phyloP scores from a whole-genome alignment of 805 yeast genomes.

The Metschnikowia picachoensis region DNA sequence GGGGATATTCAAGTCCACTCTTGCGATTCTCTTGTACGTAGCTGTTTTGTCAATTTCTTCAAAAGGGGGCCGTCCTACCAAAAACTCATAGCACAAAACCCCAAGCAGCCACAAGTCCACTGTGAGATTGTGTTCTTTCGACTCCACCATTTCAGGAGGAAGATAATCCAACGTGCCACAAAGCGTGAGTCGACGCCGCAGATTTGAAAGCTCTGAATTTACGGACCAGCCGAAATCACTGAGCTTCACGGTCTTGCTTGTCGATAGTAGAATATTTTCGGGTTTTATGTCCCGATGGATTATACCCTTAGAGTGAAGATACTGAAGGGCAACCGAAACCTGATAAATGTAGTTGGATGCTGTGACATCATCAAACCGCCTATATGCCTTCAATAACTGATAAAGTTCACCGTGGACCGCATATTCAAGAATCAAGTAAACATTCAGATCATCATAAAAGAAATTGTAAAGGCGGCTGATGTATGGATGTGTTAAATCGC shows the following conservation, averaged over 20 bases:
- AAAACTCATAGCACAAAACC: constrained; percentile 74
- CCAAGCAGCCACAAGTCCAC: constrained; percentile 96
- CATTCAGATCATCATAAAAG: constrained; percentile 76
- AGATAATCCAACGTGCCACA: constrained; percentile 94
- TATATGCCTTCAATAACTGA: constrained; percentile 59
- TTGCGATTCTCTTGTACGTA: constrained; percentile 76
- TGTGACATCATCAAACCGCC: constrained; percentile 64
- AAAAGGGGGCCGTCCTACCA: constrained; percentile 90
- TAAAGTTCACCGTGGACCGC: constrained; percentile 85
- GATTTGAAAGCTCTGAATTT: constrained; percentile 25
- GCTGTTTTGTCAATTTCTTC: constrained; percentile 75
- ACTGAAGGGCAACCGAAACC: constrained; percentile 72
- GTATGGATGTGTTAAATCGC: constrained; percentile 71
- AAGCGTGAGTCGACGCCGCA: constrained; percentile 50
- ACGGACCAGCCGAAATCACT: constrained; percentile 98
- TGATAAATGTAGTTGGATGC: constrained; percentile 82
- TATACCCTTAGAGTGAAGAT: constrained; percentile 74
- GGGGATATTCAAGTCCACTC: constrained; percentile 75
- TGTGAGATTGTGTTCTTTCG: constrained; percentile 67
- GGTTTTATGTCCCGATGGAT: constrained; percentile 95
- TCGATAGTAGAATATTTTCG: constrained; percentile 79
- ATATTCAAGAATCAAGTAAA: constrained; percentile 81
- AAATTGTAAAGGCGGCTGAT: constrained; percentile 79
- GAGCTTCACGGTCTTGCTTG: constrained; percentile 72
- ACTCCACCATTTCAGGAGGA: constrained; percentile 93